phyloP scores from a whole-genome alignment of 164 flowering plant species.

The Paratinospora sagittata region DNA sequence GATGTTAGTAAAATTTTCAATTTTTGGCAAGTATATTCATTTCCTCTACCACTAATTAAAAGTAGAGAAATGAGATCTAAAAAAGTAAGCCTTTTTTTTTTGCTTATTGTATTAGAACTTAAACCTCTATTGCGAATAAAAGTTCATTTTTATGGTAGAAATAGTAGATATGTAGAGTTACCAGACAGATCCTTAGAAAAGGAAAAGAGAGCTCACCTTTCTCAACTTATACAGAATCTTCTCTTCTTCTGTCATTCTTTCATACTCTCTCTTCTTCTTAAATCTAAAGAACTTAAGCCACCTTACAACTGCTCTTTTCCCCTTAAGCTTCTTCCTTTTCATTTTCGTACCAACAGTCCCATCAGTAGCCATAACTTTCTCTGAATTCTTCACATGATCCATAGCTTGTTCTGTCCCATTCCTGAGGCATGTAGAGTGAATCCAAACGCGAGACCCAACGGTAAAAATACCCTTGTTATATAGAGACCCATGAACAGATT shows the following conservation, averaged over 20 bases:
- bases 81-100: too few relatives aligned
- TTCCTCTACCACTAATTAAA: too few relatives aligned
- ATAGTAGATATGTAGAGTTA: too few relatives aligned
- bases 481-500: constrained; percentile 14
- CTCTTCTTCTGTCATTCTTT: constrained; percentile 90
- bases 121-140: too few relatives aligned
- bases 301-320: constrained; percentile 87
- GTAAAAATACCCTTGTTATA: constrained; percentile 11
- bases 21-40: too few relatives aligned
- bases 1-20: too few relatives aligned
- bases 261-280: constrained; percentile 84
- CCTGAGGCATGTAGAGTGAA: constrained; percentile 35
- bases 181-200: too few relatives aligned
- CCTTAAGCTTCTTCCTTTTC: constrained; percentile 81
- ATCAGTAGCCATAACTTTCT: constrained; percentile 10
- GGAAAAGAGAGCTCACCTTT: constrained; percentile 40
- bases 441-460: constrained; percentile 15
- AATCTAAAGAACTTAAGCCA: constrained; percentile 91
- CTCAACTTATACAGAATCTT: constrained; percentile 68
- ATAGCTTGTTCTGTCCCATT: constrained; percentile 17
- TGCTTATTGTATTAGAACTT: too few relatives aligned
- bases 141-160: too few relatives aligned
- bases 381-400: constrained; percentile 20
- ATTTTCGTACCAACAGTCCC: constrained; percentile 26
- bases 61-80: too few relatives aligned